Evolutionary conservation across 2,329 filamentous ascomycete species (phyloP), one percentile per base, ranked within the genome.

Genomic region (Elsinoe fawcettii): DNA sequence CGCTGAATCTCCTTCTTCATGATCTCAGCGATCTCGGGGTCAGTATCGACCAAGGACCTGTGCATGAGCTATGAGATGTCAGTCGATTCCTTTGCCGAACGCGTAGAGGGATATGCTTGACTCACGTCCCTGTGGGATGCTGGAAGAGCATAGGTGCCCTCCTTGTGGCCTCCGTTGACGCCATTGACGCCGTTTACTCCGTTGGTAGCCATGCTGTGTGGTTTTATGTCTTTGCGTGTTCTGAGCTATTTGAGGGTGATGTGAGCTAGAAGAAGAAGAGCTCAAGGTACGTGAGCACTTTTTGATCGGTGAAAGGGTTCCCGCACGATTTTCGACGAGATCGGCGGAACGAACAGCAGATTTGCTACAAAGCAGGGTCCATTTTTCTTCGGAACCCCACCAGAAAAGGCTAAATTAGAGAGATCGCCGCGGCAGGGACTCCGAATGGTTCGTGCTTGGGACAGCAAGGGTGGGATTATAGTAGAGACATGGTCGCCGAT

Each of bases 1-100:
- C 93, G 90, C 82, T 96, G 85, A 70, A 96, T 87, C 78, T 97
- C 92, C 68, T 88, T 84, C 80, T 89, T 87, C 91, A 99, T 97
- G 76, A 99, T 96, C 77, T 87, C 80, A 64, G 90, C 90, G 69
- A 99, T 89, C 82, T 97, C 91, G 58, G 90, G 87, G 75, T 99
- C 93, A 58, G 87, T 86, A 67, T 96, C 89, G 68, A 92, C 77
- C 68, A 99, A 84, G 73, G 89, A 87, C 80, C 89, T 93, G 83
- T 97, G 88, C 79, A 99, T 89, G 83, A 97, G 85, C 90, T 96
- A 67, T 66, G 71, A 72, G 74, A 18, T 56, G 61, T 61, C 51
- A 59, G 51, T 51, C 27, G 27, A 39, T 18, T 30, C 58, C 56
- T 20, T 53, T 57, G 27, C 18, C 23, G 27, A 51, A 60, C 62